Conservation (phyloP, 129 eudicot genomes). For the Flaveria brownii region DNA sequence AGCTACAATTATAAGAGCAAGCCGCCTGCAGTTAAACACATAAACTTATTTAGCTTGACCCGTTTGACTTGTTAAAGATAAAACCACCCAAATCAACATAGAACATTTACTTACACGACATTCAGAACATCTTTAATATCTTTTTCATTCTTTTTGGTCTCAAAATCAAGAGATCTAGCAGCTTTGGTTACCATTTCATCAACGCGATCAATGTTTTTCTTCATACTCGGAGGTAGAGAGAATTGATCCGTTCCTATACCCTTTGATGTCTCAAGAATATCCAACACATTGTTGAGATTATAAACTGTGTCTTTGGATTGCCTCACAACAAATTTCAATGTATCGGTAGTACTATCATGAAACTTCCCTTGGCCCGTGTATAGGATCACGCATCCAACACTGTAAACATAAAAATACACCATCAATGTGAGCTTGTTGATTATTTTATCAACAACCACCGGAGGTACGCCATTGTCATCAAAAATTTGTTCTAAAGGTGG, state of each 20-base stretch:
- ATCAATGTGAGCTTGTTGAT: neutral
- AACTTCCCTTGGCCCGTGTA: constrained; percentile 89
- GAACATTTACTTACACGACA: constrained; percentile 53
- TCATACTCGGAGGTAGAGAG: constrained; percentile 57
- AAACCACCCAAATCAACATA: neutral
- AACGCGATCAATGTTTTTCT: constrained; percentile 59
- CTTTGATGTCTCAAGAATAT: constrained; percentile 64
- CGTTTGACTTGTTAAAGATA: neutral
- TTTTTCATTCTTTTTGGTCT: constrained; percentile 53
- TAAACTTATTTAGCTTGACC: neutral
- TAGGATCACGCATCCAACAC: constrained; percentile 65
- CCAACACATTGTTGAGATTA: constrained; percentile 67
- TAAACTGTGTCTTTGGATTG: constrained; percentile 59
- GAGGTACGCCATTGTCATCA: constrained; percentile 61
- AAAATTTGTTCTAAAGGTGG: constrained; percentile 78
- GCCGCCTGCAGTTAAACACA: constrained; percentile 55
- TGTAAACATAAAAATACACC: constrained; percentile 35
- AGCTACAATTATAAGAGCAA: constrained; percentile 59
- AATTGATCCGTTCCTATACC: constrained; percentile 46
- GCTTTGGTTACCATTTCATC: constrained; percentile 52
- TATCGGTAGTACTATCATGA: constrained; percentile 56
- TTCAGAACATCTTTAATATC: constrained; percentile 51
- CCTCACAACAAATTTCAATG: constrained; percentile 56
- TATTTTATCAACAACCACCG: constrained; percentile 33
- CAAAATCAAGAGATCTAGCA: constrained; percentile 53